Conservation (phyloP, 331 rosid species). For the Dryas integrifolia region DNA sequence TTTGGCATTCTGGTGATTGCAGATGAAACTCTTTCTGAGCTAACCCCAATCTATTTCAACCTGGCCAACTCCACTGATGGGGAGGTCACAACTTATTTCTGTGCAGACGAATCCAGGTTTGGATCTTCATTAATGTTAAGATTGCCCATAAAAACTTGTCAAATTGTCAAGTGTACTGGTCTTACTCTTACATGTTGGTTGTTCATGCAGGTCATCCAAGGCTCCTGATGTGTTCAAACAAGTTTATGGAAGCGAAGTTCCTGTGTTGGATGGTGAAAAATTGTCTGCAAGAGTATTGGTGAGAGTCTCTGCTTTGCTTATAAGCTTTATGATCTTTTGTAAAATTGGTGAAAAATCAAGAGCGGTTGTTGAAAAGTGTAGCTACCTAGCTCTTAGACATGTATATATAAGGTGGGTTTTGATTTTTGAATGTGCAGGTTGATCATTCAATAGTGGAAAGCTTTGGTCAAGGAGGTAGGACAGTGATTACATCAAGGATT, state of each 20-base stretch:
- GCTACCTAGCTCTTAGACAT: no score
- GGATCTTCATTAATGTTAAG: background rate
- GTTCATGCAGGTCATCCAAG: slow-evolving; percentile 60
- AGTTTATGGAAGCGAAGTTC: slow-evolving; percentile 60
- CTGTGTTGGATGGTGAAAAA: slow-evolving; percentile 64
- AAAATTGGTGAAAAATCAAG: background rate
- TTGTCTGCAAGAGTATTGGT: slow-evolving; percentile 61
- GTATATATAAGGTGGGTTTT: no score
- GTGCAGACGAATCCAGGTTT: slow-evolving; percentile 72
- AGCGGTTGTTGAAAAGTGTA: background rate
- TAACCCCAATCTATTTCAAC: slow-evolving; percentile 66
- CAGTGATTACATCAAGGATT: slow-evolving; percentile 62
- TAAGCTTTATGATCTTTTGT: background rate
- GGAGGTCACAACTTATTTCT: slow-evolving; percentile 49
- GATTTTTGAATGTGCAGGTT: slow-evolving; percentile 43
- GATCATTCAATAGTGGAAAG: slow-evolving; percentile 86
- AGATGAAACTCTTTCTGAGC: slow-evolving; percentile 68
- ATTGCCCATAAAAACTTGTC: background rate
- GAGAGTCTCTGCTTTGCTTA: slow-evolving; percentile 8
- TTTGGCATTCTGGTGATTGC: slow-evolving; percentile 73
- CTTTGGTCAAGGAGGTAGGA: slow-evolving; percentile 82
- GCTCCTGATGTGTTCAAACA: slow-evolving; percentile 56
- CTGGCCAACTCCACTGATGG: slow-evolving; percentile 33
- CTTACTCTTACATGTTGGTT: background rate
- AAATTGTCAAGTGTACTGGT: background rate